A percentile compares a stretch with the other conserved stretches of the same genome.
Conservation (phyloP, 2,329 filamentous ascomycete species). For the Lecanoromycetidae sp. region DNA sequence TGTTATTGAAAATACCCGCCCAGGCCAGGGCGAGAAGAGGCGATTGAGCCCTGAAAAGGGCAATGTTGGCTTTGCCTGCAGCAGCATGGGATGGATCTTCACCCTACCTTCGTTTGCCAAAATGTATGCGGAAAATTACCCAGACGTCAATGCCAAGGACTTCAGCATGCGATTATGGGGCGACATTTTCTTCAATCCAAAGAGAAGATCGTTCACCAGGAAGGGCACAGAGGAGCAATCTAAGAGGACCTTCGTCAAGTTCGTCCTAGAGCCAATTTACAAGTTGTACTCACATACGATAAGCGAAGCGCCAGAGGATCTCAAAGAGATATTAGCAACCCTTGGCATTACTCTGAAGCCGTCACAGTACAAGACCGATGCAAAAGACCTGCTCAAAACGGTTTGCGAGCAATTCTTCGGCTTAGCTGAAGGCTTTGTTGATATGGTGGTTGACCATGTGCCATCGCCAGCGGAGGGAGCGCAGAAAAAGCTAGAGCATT, state of each 20-base stretch:
- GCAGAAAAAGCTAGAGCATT: slow-evolving; percentile 62
- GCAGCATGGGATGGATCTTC: slow-evolving; percentile 92
- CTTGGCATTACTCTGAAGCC: slow-evolving; percentile 83
- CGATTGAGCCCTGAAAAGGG: slow-evolving; percentile 90
- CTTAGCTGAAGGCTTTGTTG: slow-evolving; percentile 75
- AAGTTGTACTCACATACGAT: slow-evolving; percentile 94
- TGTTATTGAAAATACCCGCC: slow-evolving; percentile 75
- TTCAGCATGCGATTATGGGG: slow-evolving; percentile 86
- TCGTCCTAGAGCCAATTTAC: slow-evolving; percentile 92
- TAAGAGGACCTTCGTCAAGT: slow-evolving; percentile 82
- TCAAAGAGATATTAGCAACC: slow-evolving; percentile 64
- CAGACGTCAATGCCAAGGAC: slow-evolving; percentile 66
- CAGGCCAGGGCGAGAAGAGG: slow-evolving; percentile 64
- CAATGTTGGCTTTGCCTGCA: slow-evolving; percentile 94
- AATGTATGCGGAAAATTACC: slow-evolving; percentile 87
- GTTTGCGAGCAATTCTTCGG: slow-evolving; percentile 96
- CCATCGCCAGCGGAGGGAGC: slow-evolving; percentile 76
- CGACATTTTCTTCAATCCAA: slow-evolving; percentile 90
- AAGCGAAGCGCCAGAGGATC: slow-evolving; percentile 72
- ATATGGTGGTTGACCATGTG: slow-evolving; percentile 84
- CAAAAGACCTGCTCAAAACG: slow-evolving; percentile 73
- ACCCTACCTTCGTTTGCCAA: slow-evolving; percentile 87
- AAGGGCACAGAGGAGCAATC: slow-evolving; percentile 71
- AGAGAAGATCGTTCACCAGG: slow-evolving; percentile 79
- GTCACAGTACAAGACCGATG: slow-evolving; percentile 80